Evolutionary conservation across 192 early-diverging fungal genomes (phyloP).

Genomic region (Chytriomyces confervae): DNA sequence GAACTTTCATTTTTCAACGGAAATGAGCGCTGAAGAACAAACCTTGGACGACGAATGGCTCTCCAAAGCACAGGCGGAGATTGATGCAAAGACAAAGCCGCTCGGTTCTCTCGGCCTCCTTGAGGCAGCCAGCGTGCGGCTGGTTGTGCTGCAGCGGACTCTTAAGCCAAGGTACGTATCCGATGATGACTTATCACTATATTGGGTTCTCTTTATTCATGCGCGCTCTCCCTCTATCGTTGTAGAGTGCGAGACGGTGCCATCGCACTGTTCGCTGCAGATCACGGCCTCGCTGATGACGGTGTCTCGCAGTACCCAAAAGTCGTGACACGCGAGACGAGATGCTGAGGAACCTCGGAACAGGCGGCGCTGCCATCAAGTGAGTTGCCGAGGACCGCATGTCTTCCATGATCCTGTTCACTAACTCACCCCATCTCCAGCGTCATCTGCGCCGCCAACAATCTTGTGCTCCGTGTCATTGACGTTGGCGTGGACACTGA

Average conservation of each 20-base stretch:
- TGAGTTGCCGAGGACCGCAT: neutral
- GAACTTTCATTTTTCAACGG: too few species aligned
- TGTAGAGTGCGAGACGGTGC: slow-evolving; percentile 16
- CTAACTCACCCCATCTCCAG: neutral
- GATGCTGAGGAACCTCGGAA: slow-evolving; percentile 34
- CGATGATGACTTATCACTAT: neutral
- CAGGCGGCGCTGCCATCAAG: slow-evolving; percentile 43
- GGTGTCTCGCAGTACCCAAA: slow-evolving; percentile 38
- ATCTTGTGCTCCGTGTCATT: slow-evolving; percentile 18
- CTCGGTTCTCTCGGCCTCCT: slow-evolving; percentile 30
- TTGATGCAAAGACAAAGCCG: slow-evolving; percentile 40
- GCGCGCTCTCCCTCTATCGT: neutral
- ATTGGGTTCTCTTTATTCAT: neutral
- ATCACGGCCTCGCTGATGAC: slow-evolving; percentile 40
- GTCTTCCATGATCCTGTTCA: neutral
- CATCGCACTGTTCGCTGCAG: slow-evolving; percentile 38
- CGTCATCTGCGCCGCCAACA: slow-evolving; percentile 14
- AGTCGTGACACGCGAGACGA: slow-evolving; percentile 36
- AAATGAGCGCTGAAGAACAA: too few species aligned
- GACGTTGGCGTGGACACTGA: slow-evolving; percentile 36
- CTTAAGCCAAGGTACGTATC: slow-evolving; percentile 18
- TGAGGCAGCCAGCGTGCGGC: slow-evolving; percentile 22
- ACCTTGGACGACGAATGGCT: slow-evolving; percentile 3
- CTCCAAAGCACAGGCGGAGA: slow-evolving; percentile 13
- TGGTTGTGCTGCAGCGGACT: slow-evolving; percentile 28